These are phyloP conservation scores for Termitomyces sp. DNA, from an alignment of 768 basidiomycete species.

Conservation along the genomic window DNA sequence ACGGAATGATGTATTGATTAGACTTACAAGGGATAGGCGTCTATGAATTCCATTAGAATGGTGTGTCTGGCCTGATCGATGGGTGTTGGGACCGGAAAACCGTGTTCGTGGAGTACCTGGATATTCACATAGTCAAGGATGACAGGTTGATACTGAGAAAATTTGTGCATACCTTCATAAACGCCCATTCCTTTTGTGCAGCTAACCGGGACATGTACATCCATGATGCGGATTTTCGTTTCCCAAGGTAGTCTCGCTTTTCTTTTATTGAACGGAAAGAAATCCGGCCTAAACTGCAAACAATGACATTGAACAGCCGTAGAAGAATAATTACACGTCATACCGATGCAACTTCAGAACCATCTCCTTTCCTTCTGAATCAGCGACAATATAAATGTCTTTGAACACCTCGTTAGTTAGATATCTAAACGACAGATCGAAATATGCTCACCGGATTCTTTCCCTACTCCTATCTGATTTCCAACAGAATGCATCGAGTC, in stretches of 20 bases:
- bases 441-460: constrained; percentile 75
- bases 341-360: constrained; percentile 93
- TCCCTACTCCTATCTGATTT: constrained; percentile 97
- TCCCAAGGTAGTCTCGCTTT: constrained; percentile 94
- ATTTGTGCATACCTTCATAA: constrained; percentile 78
- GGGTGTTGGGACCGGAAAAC: constrained; percentile 89
- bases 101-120: constrained; percentile 87
- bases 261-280: constrained; percentile 96
- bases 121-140: background rate
- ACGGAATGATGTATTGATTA: background rate
- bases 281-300: constrained; percentile 82
- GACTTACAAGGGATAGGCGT: constrained; percentile 88
- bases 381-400: constrained; percentile 91
- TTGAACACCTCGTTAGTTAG: background rate
- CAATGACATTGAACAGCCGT: background rate
- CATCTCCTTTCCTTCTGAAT: constrained; percentile 78
- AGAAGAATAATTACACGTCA: constrained; percentile 9
- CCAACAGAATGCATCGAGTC: constrained; percentile 89
- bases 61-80: constrained; percentile 95
- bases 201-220: constrained; percentile 98
- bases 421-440: background rate
- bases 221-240: constrained; percentile 95
- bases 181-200: constrained; percentile 97
- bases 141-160: background rate
- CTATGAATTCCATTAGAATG: constrained; percentile 93